phyloP scores from a whole-genome alignment of 305 asterid genomes.

The Fraxinus greggii region DNA sequence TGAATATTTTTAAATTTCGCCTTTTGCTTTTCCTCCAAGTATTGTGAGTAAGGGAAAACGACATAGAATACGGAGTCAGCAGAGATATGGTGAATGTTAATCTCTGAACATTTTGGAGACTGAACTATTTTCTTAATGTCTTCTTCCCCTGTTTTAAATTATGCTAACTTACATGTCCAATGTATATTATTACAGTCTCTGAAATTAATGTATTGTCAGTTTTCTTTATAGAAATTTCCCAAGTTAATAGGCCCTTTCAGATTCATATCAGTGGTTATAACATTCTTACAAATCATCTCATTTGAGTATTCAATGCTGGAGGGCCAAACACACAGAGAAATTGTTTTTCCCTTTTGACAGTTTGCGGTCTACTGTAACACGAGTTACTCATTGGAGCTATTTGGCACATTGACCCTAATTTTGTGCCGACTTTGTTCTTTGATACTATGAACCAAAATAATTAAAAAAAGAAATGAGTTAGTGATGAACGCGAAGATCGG shows the following conservation, averaged over 20 bases:
- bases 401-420: background rate
- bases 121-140: background rate
- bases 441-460: background rate
- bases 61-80: background rate
- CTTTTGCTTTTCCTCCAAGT: background rate
- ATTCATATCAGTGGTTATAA: slow-evolving; percentile 2
- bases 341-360: background rate
- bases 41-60: background rate
- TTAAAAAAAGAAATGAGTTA: background rate
- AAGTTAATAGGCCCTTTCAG: slow-evolving; percentile 7
- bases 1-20: background rate
- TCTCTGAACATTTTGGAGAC: background rate
- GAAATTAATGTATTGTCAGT: slow-evolving; percentile 34
- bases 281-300: slow-evolving; percentile 6
- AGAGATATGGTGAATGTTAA: background rate
- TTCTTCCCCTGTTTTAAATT: background rate
- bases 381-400: background rate
- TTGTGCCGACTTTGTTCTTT: background rate
- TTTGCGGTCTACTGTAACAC: background rate
- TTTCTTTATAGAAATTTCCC: slow-evolving; percentile 16
- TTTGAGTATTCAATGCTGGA: slow-evolving; percentile 3
- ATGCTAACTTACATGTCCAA: background rate
- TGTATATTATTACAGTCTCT: background rate
- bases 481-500: background rate
- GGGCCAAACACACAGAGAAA: background rate